A percentile compares a stretch with the other conserved stretches of the same genome.
Conservation (phyloP, 352 stramenopile genomes). For the Phytophthora crassamura region DNA sequence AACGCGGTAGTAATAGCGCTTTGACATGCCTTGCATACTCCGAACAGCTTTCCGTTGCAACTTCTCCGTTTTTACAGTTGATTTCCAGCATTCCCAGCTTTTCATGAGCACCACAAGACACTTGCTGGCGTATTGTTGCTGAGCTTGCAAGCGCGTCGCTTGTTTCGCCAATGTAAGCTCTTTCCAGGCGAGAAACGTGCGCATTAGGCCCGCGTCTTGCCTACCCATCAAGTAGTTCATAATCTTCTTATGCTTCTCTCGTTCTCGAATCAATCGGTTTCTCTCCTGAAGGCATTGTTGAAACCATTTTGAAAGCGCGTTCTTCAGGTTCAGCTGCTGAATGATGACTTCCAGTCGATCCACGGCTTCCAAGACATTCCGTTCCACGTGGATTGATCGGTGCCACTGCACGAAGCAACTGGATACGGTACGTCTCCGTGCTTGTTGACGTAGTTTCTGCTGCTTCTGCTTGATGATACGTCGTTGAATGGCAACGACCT, state of each 20-base stretch:
- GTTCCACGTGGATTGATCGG: conserved; percentile 18
- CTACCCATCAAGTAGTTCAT: conserved; percentile 46
- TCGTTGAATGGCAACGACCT: not conserved
- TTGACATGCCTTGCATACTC: conserved; percentile 8
- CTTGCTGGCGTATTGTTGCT: conserved; percentile 12
- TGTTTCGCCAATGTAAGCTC: conserved; percentile 6
- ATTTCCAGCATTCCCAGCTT: conserved; percentile 23
- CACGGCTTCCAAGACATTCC: not conserved
- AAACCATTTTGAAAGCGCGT: conserved; percentile 18
- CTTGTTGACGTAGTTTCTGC: conserved; percentile 19
- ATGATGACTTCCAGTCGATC: conserved; percentile 4
- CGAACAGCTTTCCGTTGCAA: conserved; percentile 11
- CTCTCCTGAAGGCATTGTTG: conserved; percentile 16
- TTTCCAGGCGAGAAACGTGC: conserved; percentile 45
- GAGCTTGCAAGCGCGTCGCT: conserved; percentile 6
- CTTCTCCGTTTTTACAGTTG: conserved; percentile 3
- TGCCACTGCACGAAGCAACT: conserved; percentile 16
- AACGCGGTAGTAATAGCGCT: conserved; percentile 22
- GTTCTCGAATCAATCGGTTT: conserved; percentile 8
- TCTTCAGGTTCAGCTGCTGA: conserved; percentile 9
- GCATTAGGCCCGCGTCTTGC: conserved; percentile 29
- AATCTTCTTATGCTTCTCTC: conserved; percentile 42
- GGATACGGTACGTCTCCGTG: conserved; percentile 1
- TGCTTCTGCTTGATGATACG: conserved; percentile 27
- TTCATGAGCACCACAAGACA: conserved; percentile 2